Evolutionary conservation across 257 asterid genomes (phyloP).

Genomic region (Solanum microdontum): DNA sequence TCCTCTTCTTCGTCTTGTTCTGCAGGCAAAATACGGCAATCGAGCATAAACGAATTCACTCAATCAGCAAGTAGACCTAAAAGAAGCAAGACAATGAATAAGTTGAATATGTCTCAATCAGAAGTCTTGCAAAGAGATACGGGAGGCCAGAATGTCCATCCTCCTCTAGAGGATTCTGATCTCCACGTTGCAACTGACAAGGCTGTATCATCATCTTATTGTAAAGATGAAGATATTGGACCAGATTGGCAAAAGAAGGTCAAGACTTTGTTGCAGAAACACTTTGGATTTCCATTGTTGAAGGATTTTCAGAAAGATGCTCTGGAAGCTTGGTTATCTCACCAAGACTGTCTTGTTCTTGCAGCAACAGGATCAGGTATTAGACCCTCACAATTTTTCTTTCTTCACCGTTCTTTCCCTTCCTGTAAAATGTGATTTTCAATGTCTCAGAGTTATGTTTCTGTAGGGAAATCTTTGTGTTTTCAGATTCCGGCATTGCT

Average conservation of each 20-base stretch:
- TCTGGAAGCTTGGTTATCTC: constrained; percentile 53
- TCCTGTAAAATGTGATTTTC: not conserved
- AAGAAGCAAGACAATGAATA: constrained; percentile 21
- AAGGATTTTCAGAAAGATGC: constrained; percentile 66
- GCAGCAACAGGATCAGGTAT: constrained; percentile 90
- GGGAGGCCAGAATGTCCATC: constrained; percentile 12
- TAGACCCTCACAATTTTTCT: not conserved
- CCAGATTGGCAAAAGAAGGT: constrained; percentile 45
- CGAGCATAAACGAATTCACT: constrained; percentile 34
- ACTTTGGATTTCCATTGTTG: constrained; percentile 49
- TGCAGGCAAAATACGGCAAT: constrained; percentile 35
- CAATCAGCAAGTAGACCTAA: constrained; percentile 19
- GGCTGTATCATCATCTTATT: not conserved
- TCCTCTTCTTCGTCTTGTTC: constrained; percentile 21
- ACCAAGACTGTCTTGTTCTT: constrained; percentile 59
- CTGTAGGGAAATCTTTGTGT: constrained; percentile 66
- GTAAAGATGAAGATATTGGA: constrained; percentile 26
- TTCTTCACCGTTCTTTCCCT: not conserved
- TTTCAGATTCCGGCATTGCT: constrained; percentile 68
- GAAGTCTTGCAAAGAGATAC: constrained; percentile 6
- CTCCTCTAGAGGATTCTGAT: constrained; percentile 1
- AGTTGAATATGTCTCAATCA: constrained; percentile 1
- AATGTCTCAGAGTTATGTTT: constrained; percentile 8
- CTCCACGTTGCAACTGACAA: constrained; percentile 2
- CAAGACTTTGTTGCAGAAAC: constrained; percentile 22